Base-by-base conservation (phyloP, 2,329 filamentous ascomycete genomes). In the Periglandula ipomoeae region DNA sequence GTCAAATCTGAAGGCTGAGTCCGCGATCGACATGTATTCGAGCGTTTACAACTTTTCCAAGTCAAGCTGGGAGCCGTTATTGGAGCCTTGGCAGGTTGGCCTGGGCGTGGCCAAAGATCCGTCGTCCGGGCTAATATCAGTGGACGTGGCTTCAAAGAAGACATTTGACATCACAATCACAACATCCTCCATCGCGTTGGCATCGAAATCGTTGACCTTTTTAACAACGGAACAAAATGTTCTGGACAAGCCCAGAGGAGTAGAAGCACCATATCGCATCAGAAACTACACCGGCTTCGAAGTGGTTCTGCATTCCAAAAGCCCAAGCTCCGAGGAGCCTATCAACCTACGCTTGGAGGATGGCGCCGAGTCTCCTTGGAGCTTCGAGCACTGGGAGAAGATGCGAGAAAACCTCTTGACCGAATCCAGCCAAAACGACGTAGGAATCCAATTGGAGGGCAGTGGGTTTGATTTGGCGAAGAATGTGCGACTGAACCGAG, bases 11-110 rank as follows among this genome's bases (percentile, higher is more conserved):
- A 89, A 84, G 59, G 91, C 88, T 0, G 89, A 96, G 61, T 87
- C 89, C 0, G 85, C 81, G n/a, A 83, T 98, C 43, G 89, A 96
- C 53, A 89, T 91, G 55, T 95, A 95, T 65, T 80, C 94, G 58
- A 98, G 97, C 59, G 85, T 98, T 23, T 98, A 95, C 74, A 98
- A 98, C 67, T 98, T 98, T 68, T 93, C 93, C 13, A 98, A 98
- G 65, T 98, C 93, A 0, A 89, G 89, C 3, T 98, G 93, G 93
- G 93, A 98, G 65, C 93, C 93, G 3, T 70, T 98, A 30, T 81
- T 98, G 23, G 93, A 98, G 64, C 94, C 94, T 7, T 98, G 93
- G 93, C 83, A 91, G 56, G 75, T 97, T n/a, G 89, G 89, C 2
- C 82, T 98, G 56, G 88, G 94, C 53, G 81, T 97, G 63, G 82